phyloP scores from a whole-genome alignment of 2,329 filamentous ascomycete genomes.

The Neoscytalidium dimidiatum region DNA sequence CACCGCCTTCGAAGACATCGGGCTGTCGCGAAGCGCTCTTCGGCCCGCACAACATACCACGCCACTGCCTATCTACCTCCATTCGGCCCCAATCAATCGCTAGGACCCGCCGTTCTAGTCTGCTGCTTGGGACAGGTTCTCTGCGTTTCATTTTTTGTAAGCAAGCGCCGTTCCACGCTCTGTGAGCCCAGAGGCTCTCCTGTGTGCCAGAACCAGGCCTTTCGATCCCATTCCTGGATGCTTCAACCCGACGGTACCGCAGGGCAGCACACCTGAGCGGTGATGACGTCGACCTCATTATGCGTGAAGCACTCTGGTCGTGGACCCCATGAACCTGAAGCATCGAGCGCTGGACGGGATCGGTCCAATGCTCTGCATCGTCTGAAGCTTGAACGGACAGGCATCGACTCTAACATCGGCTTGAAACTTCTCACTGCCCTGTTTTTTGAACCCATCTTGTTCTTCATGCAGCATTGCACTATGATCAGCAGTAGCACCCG shows the following conservation, averaged over 20 bases:
- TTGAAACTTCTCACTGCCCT: too few relatives aligned
- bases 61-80: neutral
- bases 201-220: neutral
- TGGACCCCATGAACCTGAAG: neutral
- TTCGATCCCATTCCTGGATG: neutral
- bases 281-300: neutral
- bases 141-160: neutral
- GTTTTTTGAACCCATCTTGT: too few relatives aligned
- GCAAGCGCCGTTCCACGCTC: neutral
- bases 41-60: neutral
- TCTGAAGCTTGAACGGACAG: neutral
- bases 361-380: neutral
- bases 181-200: neutral
- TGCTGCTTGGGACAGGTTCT: neutral
- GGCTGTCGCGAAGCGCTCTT: neutral
- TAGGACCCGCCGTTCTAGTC: neutral
- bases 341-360: neutral
- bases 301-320: neutral
- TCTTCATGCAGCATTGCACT: too few relatives aligned
- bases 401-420: neutral
- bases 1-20: neutral
- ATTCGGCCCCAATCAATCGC: neutral
- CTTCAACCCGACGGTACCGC: neutral
- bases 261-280: neutral
- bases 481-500: too few relatives aligned